These are phyloP conservation scores for Fusarium nurragi DNA, from an alignment of 2,329 filamentous ascomycete species.

Conservation along the genomic window DNA sequence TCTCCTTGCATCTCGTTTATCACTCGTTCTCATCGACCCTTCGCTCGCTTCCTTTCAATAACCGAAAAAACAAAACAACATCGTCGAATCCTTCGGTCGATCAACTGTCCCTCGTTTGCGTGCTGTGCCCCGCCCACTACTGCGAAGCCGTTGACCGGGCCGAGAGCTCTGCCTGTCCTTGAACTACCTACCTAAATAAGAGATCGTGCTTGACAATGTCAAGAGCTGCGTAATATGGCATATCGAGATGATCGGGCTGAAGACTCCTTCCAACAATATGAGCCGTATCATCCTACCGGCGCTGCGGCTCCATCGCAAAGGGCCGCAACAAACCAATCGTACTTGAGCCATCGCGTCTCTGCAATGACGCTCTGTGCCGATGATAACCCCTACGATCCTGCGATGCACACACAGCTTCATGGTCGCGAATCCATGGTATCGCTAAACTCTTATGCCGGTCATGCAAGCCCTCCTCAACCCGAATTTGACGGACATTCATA, in stretches of 20 bases:
- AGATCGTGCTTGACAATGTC: constrained; percentile 37
- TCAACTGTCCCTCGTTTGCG: constrained; percentile 3
- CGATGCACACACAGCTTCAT: constrained; percentile 40
- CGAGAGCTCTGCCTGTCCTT: neutral
- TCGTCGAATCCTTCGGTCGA: constrained; percentile 3
- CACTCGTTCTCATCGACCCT: constrained; percentile 7
- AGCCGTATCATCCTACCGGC: constrained; percentile 26
- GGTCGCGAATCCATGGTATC: constrained; percentile 54
- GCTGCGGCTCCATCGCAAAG: constrained; percentile 10
- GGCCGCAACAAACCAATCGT: constrained; percentile 19
- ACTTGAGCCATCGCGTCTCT: constrained; percentile 48
- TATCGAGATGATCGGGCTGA: constrained; percentile 46
- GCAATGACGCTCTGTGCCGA: constrained; percentile 49
- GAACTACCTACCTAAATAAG: neutral
- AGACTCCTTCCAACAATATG: constrained; percentile 42
- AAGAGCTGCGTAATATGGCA: constrained; percentile 41
- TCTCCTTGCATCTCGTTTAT: neutral
- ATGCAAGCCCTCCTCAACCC: constrained; percentile 24
- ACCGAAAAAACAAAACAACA: neutral
- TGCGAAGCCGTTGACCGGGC: neutral
- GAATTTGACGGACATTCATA: constrained; percentile 37
- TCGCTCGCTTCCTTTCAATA: constrained; percentile 15
- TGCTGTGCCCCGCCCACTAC: constrained; percentile 25
- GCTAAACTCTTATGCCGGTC: constrained; percentile 48
- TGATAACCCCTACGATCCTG: constrained; percentile 43